Conservation (phyloP, 2,329 filamentous ascomycete genomes). For the Aspergillus caelatus region DNA sequence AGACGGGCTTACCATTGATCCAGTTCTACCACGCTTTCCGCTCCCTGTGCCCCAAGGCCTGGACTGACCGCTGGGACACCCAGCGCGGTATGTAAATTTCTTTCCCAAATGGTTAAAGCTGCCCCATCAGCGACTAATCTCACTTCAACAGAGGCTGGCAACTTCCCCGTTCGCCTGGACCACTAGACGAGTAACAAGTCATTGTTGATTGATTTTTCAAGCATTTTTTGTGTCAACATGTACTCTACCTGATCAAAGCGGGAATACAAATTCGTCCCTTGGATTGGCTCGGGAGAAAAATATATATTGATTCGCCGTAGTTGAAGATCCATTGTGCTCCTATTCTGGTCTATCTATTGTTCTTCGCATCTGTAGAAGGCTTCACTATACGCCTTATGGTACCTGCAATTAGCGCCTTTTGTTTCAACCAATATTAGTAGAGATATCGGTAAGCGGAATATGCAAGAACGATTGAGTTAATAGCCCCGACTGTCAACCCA, state of each 20-base stretch:
- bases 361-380: background rate
- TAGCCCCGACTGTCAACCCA: background rate
- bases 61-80: slow-evolving; percentile 94
- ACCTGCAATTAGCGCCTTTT: background rate
- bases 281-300: slow-evolving; percentile 26
- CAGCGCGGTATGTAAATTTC: slow-evolving; percentile 76
- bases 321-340: slow-evolving; percentile 22
- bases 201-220: slow-evolving; percentile 32
- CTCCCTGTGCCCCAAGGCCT: slow-evolving; percentile 94
- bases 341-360: background rate
- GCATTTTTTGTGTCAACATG: slow-evolving; percentile 40
- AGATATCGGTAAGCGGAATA: background rate
- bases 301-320: slow-evolving; percentile 37
- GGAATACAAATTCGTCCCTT: slow-evolving; percentile 31
- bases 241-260: slow-evolving; percentile 42
- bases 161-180: slow-evolving; percentile 57
- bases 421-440: background rate
- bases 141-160: slow-evolving; percentile 53
- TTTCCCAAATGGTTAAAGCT: background rate
- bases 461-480: background rate
- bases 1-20: background rate
- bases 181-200: slow-evolving; percentile 38
- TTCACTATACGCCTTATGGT: background rate
- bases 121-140: slow-evolving; percentile 14
- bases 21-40: slow-evolving; percentile 97